These are phyloP conservation scores for Saccharomycopsis crataegensis DNA, from an alignment of 1,139 yeast genomes.

Conservation along the genomic window DNA sequence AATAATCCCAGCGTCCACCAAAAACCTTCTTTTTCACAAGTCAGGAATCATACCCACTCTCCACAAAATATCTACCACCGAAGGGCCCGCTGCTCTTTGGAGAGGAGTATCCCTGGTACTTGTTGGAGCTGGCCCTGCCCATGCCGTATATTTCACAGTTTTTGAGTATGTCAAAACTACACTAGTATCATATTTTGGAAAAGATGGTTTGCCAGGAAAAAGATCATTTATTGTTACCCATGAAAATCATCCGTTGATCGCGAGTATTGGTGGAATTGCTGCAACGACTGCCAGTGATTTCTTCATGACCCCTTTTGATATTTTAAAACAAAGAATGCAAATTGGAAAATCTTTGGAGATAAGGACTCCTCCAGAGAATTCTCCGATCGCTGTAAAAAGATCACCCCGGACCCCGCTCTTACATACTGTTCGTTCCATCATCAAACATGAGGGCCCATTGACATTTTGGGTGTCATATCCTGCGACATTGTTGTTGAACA, in stretches of 20 bases:
- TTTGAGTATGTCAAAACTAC: slow-evolving; percentile 71
- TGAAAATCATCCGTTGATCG: slow-evolving; percentile 71
- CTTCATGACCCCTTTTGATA: slow-evolving; percentile 96
- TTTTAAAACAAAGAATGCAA: slow-evolving; percentile 83
- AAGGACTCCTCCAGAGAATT: not conserved
- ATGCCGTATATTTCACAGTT: slow-evolving; percentile 94
- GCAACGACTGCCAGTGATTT: slow-evolving; percentile 95
- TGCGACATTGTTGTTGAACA: slow-evolving; percentile 85
- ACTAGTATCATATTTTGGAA: slow-evolving; percentile 9
- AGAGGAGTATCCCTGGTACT: slow-evolving; percentile 91
- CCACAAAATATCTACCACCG: slow-evolving; percentile 65
- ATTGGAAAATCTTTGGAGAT: slow-evolving; percentile 12
- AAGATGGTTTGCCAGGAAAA: not conserved
- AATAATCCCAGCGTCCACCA: too few species aligned
- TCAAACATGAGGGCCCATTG: slow-evolving; percentile 65
- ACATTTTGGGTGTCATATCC: slow-evolving; percentile 94
- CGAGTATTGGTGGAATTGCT: slow-evolving; percentile 85
- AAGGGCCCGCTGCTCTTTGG: slow-evolving; percentile 93
- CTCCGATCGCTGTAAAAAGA: not conserved
- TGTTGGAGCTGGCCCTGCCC: slow-evolving; percentile 99
- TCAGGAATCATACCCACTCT: slow-evolving; percentile 31
- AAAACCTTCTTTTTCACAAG: not conserved
- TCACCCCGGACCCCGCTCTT: too few species aligned
- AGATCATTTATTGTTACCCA: slow-evolving; percentile 29
- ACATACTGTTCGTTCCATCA: slow-evolving; percentile 34